A percentile compares a stretch with the other conserved stretches of the same genome.
phyloP scores from a whole-genome alignment of 108 stramenopile species.

The Craspedostauros australis region DNA sequence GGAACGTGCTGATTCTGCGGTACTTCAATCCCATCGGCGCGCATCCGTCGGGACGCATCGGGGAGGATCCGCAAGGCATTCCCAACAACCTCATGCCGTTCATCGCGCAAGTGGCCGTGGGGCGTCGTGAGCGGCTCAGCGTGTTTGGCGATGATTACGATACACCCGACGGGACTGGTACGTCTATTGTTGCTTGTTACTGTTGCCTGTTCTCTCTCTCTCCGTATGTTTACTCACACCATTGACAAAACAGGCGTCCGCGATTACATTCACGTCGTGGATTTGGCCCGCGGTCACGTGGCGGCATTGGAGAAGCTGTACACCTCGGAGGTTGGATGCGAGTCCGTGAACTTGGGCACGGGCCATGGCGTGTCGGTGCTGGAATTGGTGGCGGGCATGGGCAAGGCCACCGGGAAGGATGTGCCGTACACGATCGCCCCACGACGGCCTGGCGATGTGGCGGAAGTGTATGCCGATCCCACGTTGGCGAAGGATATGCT shows the following conservation, averaged over 20 bases:
- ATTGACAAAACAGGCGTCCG: conserved; percentile 49
- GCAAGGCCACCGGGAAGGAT: conserved; percentile 74
- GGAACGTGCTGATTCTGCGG: conserved; percentile 84
- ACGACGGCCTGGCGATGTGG: conserved; percentile 93
- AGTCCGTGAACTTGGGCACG: conserved; percentile 95
- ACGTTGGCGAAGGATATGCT: conserved; percentile 68
- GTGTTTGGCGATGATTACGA: conserved; percentile 98
- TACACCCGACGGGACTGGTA: conserved; percentile 96
- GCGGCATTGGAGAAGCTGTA: conserved; percentile 88
- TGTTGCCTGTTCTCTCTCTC: neutral
- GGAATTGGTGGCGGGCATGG: conserved; percentile 94
- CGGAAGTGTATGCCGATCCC: conserved; percentile 89
- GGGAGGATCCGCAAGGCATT: conserved; percentile 97
- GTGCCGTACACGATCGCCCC: conserved; percentile 87
- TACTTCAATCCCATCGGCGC: conserved; percentile 99
- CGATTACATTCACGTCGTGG: conserved; percentile 99
- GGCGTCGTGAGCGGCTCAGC: conserved; percentile 83
- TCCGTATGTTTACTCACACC: neutral
- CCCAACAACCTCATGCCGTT: conserved; percentile 99
- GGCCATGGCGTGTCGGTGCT: conserved; percentile 91
- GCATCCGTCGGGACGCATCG: conserved; percentile 92
- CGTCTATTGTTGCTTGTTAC: neutral
- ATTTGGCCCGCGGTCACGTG: conserved; percentile 95
- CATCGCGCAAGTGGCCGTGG: conserved; percentile 89
- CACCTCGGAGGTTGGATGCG: conserved; percentile 57